These are phyloP conservation scores for Thoreauomyces humboldtii DNA, from an alignment of 192 early-diverging fungal species.

Conservation along the genomic window DNA sequence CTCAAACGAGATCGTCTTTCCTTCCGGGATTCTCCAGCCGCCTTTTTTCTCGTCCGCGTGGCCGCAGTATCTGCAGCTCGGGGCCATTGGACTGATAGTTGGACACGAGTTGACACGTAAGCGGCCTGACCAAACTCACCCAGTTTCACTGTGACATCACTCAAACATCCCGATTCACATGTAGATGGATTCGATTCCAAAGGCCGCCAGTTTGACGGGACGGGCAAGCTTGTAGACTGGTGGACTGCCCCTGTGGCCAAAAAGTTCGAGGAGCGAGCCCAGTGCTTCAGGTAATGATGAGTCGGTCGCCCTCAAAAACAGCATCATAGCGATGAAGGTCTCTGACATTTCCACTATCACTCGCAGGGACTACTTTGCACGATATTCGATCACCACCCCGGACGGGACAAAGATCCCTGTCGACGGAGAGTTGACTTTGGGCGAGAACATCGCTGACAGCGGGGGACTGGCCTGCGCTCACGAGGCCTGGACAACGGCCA, in stretches of 20 bases:
- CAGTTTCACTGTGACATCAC: background rate
- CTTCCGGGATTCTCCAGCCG: constrained; percentile 29
- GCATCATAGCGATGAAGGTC: too few species aligned
- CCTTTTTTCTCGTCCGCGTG: constrained; percentile 9
- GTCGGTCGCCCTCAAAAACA: too few species aligned
- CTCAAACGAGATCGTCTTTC: constrained; percentile 42
- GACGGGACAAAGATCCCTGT: constrained; percentile 36
- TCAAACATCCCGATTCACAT: too few species aligned
- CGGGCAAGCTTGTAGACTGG: constrained; percentile 54
- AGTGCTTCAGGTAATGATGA: constrained; percentile 68
- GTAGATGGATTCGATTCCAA: constrained; percentile 44
- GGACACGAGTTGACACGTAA: constrained; percentile 43
- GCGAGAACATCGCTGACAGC: constrained; percentile 71
- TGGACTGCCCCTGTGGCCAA: constrained; percentile 63
- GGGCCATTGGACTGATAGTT: constrained; percentile 57
- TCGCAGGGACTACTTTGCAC: too few species aligned
- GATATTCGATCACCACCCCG: constrained; percentile 44
- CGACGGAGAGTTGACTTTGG: constrained; percentile 57
- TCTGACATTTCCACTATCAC: too few species aligned
- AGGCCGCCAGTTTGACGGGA: constrained; percentile 38
- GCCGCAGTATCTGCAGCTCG: constrained; percentile 51
- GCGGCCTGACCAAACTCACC: background rate
- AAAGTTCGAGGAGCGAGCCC: constrained; percentile 47
- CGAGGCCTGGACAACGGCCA: constrained; percentile 38
- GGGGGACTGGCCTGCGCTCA: constrained; percentile 51